These are phyloP conservation scores for Daldinia caldariorum DNA, from an alignment of 495 filamentous ascomycete species.

Conservation along the genomic window DNA sequence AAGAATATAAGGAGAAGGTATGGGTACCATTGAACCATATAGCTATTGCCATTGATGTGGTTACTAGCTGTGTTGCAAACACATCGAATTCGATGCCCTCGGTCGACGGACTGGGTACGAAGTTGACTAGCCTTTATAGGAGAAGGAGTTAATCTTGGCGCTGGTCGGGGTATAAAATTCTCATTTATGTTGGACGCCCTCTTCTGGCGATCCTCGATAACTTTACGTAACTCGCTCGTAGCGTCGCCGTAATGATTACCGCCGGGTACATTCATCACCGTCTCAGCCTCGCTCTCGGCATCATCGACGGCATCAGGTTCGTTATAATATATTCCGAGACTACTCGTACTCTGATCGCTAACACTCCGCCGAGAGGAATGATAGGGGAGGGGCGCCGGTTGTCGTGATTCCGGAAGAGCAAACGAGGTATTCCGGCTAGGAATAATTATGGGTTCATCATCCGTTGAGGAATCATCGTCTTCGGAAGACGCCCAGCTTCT, in stretches of 20 bases:
- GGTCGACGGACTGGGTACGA: constrained; percentile 71
- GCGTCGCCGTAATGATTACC: constrained; percentile 58
- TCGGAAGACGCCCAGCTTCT: constrained; percentile 56
- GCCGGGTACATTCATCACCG: constrained; percentile 58
- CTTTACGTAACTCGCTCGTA: constrained; percentile 73
- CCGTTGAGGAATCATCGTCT: constrained; percentile 65
- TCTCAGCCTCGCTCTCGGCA: constrained; percentile 66
- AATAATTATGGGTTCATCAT: constrained; percentile 72
- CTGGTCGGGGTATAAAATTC: constrained; percentile 29
- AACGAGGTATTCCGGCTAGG: constrained; percentile 72
- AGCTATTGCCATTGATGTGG: constrained; percentile 66
- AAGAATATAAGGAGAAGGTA: constrained; percentile 3
- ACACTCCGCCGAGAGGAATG: constrained; percentile 62
- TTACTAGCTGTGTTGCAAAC: constrained; percentile 67
- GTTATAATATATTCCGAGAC: constrained; percentile 48
- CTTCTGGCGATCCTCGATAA: constrained; percentile 72
- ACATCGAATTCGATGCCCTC: constrained; percentile 72
- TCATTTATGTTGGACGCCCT: constrained; percentile 50
- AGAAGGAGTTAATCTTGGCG: constrained; percentile 65
- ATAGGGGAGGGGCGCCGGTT: constrained; percentile 62
- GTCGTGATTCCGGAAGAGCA: constrained; percentile 63
- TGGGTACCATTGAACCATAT: constrained; percentile 86
- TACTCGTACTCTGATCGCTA: constrained; percentile 57
- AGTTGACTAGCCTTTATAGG: constrained; percentile 71
- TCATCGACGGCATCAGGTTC: constrained; percentile 40